Base-by-base conservation (phyloP, 345 rosid genomes). In the Psidium guajava region DNA sequence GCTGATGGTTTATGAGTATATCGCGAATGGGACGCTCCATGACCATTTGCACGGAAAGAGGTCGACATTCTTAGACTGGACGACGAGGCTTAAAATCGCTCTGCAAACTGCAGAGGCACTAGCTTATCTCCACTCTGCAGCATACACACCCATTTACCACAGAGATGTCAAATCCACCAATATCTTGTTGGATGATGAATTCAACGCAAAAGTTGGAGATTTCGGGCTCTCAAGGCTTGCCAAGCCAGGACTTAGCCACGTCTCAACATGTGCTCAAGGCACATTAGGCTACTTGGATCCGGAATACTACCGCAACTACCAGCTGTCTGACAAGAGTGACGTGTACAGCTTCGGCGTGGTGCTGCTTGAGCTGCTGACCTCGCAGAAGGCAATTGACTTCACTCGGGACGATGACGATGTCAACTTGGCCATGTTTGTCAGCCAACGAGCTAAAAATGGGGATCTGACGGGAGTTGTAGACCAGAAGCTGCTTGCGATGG, bases 251-350 rank as follows among this genome's bases (percentile, higher is more conserved):
- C 87, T 92, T 52, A 92, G 94, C 82, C 96, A 93, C 85, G 94
- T 92, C 24, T 92, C 96, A 11, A 92, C 96, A 24, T 92, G 94
- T 86, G 95, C 94, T 47, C 95, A 91, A 47, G 96, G 95, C 25
- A 92, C 96, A 14, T 69, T 93, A 2, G 96, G 96, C 22, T 93
- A 93, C 89, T 83, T 93, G 64, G 96, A 93, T 84, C 94, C 93
- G 12, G 94, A 92, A 42, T 92, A 92, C 88, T 93, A 91, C 56
- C 89, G 92, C 25, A 93, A 89, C 89, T 92, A 93, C 87, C 93
- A 92, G 88, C 86, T 93, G 10, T 89, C 91, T 0, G 93, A 92
- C 73, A 93, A 91, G 84, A 93, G 95, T 56, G 95, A 93, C 85
- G 94, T 93, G 57, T 92, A 93, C 82, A 93, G 94, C 52, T 93